Base-by-base conservation (phyloP, 2,329 filamentous ascomycete genomes). In the Ramularia endophylla region DNA sequence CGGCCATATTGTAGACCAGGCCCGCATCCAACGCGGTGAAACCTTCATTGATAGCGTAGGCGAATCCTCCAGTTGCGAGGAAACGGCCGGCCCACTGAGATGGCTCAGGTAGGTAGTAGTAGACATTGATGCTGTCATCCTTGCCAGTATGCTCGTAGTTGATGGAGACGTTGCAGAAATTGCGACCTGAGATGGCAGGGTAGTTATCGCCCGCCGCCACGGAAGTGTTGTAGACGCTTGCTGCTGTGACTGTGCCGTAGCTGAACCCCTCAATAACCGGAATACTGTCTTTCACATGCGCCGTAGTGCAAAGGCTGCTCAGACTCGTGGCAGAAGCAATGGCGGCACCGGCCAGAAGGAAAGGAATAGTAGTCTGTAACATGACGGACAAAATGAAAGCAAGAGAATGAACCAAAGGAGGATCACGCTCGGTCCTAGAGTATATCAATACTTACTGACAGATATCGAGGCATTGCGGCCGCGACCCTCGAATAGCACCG, bases 61-160 rank as follows among this genome's bases (percentile, higher is more conserved):
- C 71, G 34, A 68, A 70, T 7, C 71, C 71, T 31, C 71, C 71
- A 2, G 65, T 66, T 0, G 66, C 60, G n/a, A 72, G 58, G 43
- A 64, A 74, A 2, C 71, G 64, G 34, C 69, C 70, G 48, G 70
- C 51, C 51, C 69, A 74, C 16, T 61, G 57, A 2, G 54, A 53
- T 0, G 69, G 69, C 3, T 64, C 49, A 0, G 70, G 71, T 8
- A 72, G 58, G 58, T 65, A 71, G 52, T 66, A 67, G 30, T 57
- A 56, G 3, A 70, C 52, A 27, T 58, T 50, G 1, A 69, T 64
- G 2, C 43, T 41, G 40, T 54, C 51, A 15, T 49, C 36, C n/a
- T 45, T 56, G 22, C 67, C 69, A 20, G 60, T 31, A 28, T 48
- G 46, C 3, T 35, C n/a, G 32, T 48, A 43, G 8, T 41, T 38